These are phyloP conservation scores for Cyberlindnera lachancei DNA, from an alignment of 805 yeast species.

Conservation along the genomic window DNA sequence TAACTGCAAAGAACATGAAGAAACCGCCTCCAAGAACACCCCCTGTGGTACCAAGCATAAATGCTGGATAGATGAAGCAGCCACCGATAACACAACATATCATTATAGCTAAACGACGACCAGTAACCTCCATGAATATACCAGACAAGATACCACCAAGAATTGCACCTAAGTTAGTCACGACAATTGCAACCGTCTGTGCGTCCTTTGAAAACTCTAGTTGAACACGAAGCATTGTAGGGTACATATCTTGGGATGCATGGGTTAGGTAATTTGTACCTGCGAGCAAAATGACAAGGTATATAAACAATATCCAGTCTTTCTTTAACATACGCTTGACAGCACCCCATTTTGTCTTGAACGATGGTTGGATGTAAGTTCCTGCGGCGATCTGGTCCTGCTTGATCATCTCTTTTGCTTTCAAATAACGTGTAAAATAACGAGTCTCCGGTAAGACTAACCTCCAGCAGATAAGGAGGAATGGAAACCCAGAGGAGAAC, in stretches of 20 bases:
- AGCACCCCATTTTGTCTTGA: conserved; percentile 17
- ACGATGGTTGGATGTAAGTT: conserved; percentile 21
- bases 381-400: conserved; percentile 23
- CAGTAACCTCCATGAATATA: conserved; percentile 49
- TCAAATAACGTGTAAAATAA: conserved; percentile 31
- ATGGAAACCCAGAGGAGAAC: conserved; percentile 63
- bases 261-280: conserved; percentile 69
- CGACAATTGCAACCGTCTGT: conserved; percentile 52
- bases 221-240: conserved; percentile 54
- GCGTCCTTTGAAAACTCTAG: conserved; percentile 38
- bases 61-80: conserved; percentile 56
- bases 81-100: conserved; percentile 49
- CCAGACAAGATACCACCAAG: conserved; percentile 55
- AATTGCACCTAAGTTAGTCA: conserved; percentile 62
- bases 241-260: conserved; percentile 69
- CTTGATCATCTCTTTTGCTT: conserved; percentile 21
- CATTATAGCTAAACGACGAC: conserved; percentile 52
- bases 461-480: conserved; percentile 52
- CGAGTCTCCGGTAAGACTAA: conserved; percentile 52
- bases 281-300: conserved; percentile 53
- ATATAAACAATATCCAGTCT: conserved; percentile 57
- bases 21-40: conserved; percentile 54
- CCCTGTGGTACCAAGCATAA: conserved; percentile 28
- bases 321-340: conserved; percentile 31
- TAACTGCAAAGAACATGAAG: conserved; percentile 56